A percentile compares a stretch with the other conserved stretches of the same genome.
Evolutionary conservation across 164 flowering plant species (phyloP).

Genomic region (Amborella trichopoda): DNA sequence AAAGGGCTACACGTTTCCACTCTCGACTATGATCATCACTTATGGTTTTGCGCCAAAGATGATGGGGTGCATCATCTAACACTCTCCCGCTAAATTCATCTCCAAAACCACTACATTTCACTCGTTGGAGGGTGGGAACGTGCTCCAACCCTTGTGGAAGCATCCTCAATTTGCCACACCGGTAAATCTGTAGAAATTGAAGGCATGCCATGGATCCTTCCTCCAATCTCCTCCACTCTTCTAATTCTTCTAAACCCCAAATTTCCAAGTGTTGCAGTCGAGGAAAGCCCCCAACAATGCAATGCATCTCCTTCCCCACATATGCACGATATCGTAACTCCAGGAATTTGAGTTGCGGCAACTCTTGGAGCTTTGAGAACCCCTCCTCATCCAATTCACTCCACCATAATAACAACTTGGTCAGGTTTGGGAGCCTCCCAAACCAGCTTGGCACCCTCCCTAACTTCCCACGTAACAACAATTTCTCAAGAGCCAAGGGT

Average conservation of each 20-base stretch:
- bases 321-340: background rate
- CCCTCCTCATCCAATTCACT: background rate
- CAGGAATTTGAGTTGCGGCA: constrained; percentile 1
- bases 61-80: too few species aligned
- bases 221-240: constrained; percentile 3
- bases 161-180: constrained; percentile 14
- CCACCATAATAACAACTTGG: background rate
- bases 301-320: constrained; percentile 9
- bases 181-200: background rate
- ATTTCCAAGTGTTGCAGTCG: background rate
- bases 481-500: background rate
- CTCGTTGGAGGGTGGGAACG: constrained; percentile 10
- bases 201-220: constrained; percentile 2
- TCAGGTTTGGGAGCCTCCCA: background rate
- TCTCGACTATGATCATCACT: too few species aligned
- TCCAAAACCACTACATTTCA: too few species aligned
- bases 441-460: background rate
- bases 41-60: too few species aligned
- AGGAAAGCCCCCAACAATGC: background rate
- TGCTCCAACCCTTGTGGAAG: constrained; percentile 22
- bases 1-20: too few species aligned
- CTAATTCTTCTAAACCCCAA: background rate
- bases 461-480: background rate
- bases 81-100: too few species aligned
- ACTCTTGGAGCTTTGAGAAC: background rate